phyloP scores from a whole-genome alignment of 768 basidiomycete genomes.

The Lentinus tigrinus region DNA sequence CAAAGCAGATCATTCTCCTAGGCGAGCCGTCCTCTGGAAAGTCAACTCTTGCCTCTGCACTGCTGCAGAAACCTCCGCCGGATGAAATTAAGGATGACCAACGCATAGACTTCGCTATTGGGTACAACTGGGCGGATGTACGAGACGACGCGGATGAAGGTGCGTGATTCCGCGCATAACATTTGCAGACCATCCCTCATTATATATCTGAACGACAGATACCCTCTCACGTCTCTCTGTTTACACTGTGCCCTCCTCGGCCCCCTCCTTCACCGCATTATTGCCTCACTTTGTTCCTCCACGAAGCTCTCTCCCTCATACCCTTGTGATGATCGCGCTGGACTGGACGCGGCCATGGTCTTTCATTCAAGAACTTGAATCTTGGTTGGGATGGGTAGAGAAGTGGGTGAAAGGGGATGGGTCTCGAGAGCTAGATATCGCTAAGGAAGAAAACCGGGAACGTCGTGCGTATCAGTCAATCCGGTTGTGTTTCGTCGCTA shows the following conservation, averaged over 20 bases:
- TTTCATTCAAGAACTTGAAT: constrained; percentile 81
- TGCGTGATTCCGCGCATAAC: constrained; percentile 31
- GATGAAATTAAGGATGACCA: constrained; percentile 60
- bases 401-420: constrained; percentile 71
- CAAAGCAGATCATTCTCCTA: constrained; percentile 84
- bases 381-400: constrained; percentile 87
- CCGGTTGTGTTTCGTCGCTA: neutral
- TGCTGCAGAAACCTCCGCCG: constrained; percentile 63
- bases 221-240: constrained; percentile 86
- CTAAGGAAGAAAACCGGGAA: constrained; percentile 79
- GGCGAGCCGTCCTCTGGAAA: constrained; percentile 81
- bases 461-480: constrained; percentile 47
- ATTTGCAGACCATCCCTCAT: neutral
- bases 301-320: constrained; percentile 61
- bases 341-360: constrained; percentile 97
- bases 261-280: constrained; percentile 66
- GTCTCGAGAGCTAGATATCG: constrained; percentile 69
- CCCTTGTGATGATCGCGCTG: constrained; percentile 78
- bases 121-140: constrained; percentile 91
- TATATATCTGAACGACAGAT: constrained; percentile 46
- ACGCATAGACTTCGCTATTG: constrained; percentile 77
- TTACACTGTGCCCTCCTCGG: constrained; percentile 84
- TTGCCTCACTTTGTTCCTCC: constrained; percentile 81
- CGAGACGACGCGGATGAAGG: constrained; percentile 95
- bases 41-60: constrained; percentile 66